Base-by-base conservation (phyloP, 202 grass and related monocot species). In the Elaeis oleifera region DNA sequence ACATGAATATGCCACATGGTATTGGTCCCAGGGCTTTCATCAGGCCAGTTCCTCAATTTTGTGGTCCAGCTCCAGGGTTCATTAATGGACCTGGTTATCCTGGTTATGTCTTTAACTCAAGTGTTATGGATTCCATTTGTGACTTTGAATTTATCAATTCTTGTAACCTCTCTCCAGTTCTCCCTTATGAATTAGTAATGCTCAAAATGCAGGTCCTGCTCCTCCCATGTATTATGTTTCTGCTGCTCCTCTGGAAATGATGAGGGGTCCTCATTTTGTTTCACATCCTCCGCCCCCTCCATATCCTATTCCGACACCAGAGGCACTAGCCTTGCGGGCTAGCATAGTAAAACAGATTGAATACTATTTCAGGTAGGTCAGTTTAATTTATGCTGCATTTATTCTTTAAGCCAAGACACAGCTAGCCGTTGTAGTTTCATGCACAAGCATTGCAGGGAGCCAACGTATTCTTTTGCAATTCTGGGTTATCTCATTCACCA, bases 301-400 rank as follows among this genome's bases (percentile, higher is more conserved):
- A 51, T 28, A 74, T 75, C 61, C 80, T 56, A 77, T 81, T 73
- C 68, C 74, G 56, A 72, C 81, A 59, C 71, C 84, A 44, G 75
- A 94, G 74, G 75, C 2, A 8, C 63, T 51, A 28, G 83, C 89
- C 36, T 82, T 99, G 65, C 86, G 78, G 80, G 71, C 83, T 83
- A 94, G 84, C 11, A 78, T 99, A 81, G 69, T 78, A 60, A 59
- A 65, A 58, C 95, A 89, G 77, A 82, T 99, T 50, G 95, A 89
- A 59, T 99, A 89, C 66, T 94, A 99, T 76, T 94, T 99, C 68
- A 94, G 94, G 94, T 94, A 71, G 71, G 54, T 58, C 66, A 20
- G 58, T 66, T 60, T 56, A 54, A 70, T 50, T 22, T 69, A 19
- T 76, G 5, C 58, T 13, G 9, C 36, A 14, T 44, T 44, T 44